Evolutionary conservation across 169 alveolate species (phyloP).

Genomic region (Plasmodium blacklocki): DNA sequence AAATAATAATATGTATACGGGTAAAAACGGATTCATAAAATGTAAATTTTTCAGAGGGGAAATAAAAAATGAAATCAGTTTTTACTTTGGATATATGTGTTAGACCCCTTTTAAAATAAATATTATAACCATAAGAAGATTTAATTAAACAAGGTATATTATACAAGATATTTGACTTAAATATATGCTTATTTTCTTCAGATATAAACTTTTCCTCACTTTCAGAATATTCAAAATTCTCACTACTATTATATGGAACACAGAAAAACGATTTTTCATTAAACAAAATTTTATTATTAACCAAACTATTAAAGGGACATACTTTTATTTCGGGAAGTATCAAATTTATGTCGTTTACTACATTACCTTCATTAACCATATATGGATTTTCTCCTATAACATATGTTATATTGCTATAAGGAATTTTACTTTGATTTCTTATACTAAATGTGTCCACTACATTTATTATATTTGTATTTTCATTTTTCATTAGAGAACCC

Average conservation of each 20-base stretch:
- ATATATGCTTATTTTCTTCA: constrained; percentile 30
- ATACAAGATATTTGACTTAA: constrained; percentile 31
- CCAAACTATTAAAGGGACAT: constrained; percentile 40
- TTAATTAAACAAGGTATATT: constrained; percentile 72
- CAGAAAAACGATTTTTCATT: constrained; percentile 41
- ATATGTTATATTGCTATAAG: constrained; percentile 52
- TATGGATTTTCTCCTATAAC: constrained; percentile 68
- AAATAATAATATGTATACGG: constrained; percentile 60
- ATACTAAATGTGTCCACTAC: constrained; percentile 48
- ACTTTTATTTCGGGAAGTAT: constrained; percentile 65
- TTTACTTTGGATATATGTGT: constrained; percentile 48
- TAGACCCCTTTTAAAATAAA: constrained; percentile 69
- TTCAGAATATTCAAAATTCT: constrained; percentile 65
- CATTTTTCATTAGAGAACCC: constrained; percentile 66
- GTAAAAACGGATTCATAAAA: constrained; percentile 65
- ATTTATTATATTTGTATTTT: constrained; percentile 49
- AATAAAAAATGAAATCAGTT: constrained; percentile 68
- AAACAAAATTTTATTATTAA: constrained; percentile 13
- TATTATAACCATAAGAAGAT: constrained; percentile 70
- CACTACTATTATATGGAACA: constrained; percentile 45
- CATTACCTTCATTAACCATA: constrained; percentile 27
- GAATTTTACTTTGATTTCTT: constrained; percentile 39
- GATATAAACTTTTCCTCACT: constrained; percentile 43
- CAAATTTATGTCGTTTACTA: constrained; percentile 52
- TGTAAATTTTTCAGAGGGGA: constrained; percentile 67